Evolutionary conservation across 2,329 filamentous ascomycete species (phyloP), one percentile per base, ranked within the genome.

Genomic region (Botrytis hyacinthi): DNA sequence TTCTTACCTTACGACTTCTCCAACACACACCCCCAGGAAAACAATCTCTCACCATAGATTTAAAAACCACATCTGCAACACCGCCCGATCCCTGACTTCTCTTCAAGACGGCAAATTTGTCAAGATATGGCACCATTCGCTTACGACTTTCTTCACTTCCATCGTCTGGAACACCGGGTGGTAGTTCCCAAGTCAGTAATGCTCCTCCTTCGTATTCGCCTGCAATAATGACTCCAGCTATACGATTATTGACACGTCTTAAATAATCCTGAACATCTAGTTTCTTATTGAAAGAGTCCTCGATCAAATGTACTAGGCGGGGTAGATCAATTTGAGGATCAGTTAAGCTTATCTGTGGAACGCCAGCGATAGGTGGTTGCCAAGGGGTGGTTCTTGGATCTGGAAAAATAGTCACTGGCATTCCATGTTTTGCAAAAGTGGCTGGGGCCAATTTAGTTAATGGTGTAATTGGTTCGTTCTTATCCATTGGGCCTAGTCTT

Each of bases 131-230:
- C 0, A 99, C 93, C 77, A 94, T 88, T 16, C 92, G 88, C 1
- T 86, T 86, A 51, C 83, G 80, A 67, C 86, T 86, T 29, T 85
- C 83, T 73, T 87, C 74, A 82, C 87, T 80, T 79, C 85, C 82
- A 70, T 89, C 86, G 69, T 89, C 87, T 62, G 84, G 83, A 32
- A 89, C 83, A 0, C 86, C 89, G 0, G 85, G 87, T 0, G 95
- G 94, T 46, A 87, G 87, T 83, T 99, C 96, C 96, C 96, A 99
- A 0, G 96, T 99, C 32, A 98, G 85, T 62, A 99, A 92, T 2
- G 96, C 96, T 1, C 94, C 95, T 70, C 96, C 96, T 85, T 99
- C 96, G 82, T 99, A 99, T 80, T 97, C 93, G 10, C 96, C 96
- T 0, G 95, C 96, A 68, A 99, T 93, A 76, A 99, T 98, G 72